Percentiles rank a stretch among this genome's conserved stretches.
Conservation (phyloP, 768 basidiomycete species). For the Coprinopsis sp. region DNA sequence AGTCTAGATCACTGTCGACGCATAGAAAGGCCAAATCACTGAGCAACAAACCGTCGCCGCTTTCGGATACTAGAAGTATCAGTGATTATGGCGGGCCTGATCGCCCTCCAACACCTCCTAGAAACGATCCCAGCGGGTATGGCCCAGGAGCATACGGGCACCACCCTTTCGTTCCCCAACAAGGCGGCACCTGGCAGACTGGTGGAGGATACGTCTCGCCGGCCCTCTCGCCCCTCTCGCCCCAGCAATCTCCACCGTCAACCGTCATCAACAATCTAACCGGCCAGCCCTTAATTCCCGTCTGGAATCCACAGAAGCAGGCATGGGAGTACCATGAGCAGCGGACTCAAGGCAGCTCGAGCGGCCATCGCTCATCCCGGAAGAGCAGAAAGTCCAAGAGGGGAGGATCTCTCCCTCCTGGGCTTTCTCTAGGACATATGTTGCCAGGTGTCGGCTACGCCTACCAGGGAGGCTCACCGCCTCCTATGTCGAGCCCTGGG, state of each 20-base stretch:
- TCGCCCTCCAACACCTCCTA: conserved; percentile 5
- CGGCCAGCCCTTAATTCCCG: neutral
- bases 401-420: no score
- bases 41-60: neutral
- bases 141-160: no score
- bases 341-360: neutral
- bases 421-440: no score
- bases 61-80: no score
- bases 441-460: no score
- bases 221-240: neutral
- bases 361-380: no score
- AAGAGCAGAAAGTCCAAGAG: no score
- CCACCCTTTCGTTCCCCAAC: neutral
- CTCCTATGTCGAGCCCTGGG: no score
- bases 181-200: neutral
- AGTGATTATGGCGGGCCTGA: conserved; percentile 3
- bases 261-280: neutral
- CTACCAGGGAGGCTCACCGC: no score
- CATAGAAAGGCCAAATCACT: neutral
- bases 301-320: neutral
- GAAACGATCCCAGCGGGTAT: neutral
- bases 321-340: neutral
- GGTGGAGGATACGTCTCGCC: neutral
- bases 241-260: neutral
- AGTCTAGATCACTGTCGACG: neutral